Evolutionary conservation across 768 basidiomycete species (phyloP).

Genomic region (Tephrocybe sp.): DNA sequence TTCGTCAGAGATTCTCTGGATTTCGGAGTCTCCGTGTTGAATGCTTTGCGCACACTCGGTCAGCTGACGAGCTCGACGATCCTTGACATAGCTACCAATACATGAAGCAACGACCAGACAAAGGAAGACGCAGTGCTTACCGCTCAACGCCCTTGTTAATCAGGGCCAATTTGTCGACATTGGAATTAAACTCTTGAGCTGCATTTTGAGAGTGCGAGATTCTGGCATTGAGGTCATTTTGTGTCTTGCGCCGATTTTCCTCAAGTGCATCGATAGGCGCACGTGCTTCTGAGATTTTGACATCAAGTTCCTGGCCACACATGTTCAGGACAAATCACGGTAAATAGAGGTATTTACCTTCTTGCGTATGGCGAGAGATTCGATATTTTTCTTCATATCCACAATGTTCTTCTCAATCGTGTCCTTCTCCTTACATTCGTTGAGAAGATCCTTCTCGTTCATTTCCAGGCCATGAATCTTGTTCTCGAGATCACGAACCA

Average conservation of each 20-base stretch:
- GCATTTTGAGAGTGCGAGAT: conserved; percentile 50
- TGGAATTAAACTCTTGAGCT: conserved; percentile 65
- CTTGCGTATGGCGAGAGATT: conserved; percentile 36
- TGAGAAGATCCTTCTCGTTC: conserved; percentile 53
- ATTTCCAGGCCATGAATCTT: conserved; percentile 63
- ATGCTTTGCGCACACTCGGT: conserved; percentile 58
- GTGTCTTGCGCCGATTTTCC: conserved; percentile 45
- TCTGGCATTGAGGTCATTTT: conserved; percentile 48
- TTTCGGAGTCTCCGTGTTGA: conserved; percentile 37
- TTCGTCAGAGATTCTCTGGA: conserved; percentile 32
- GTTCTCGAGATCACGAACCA: conserved; percentile 54
- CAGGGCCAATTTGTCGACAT: conserved; percentile 56
- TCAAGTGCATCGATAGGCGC: conserved; percentile 66
- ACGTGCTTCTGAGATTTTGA: conserved; percentile 55
- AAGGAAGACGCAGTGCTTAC: conserved; percentile 31
- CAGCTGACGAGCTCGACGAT: conserved; percentile 59
- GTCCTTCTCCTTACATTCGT: conserved; percentile 58
- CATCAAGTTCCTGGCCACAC: conserved; percentile 57
- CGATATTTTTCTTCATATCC: conserved; percentile 57
- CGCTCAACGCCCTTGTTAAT: conserved; percentile 64
- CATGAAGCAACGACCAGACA: background rate
- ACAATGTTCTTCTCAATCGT: conserved; percentile 53
- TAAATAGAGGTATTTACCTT: conserved; percentile 41
- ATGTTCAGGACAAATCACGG: conserved; percentile 2
- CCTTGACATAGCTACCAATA: conserved; percentile 63